Base-by-base conservation (phyloP, 306 rosid species). In the Malus orientalis region DNA sequence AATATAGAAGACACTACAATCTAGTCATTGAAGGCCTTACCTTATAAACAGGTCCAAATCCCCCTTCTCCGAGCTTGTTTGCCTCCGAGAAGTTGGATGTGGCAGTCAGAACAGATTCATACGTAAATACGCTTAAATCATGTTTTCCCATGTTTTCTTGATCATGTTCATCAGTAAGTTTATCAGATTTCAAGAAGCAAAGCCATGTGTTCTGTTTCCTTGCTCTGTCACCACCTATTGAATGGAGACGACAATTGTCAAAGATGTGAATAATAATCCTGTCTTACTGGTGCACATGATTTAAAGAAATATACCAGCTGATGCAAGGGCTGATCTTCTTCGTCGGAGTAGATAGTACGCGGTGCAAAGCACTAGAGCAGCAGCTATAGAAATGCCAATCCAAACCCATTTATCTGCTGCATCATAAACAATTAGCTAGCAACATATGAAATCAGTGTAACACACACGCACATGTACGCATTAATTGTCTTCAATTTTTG, bases 331-430 rank as follows among this genome's bases (percentile, higher is more conserved):
- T 70, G 72, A 70, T 51, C 7, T 82, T 53, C 1, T 69, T 18
- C 45, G 16, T 22, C 58, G 40, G 54, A 55, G 22, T 3, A 8
- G 23, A 10, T 30, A n/a, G 22, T 58, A 70, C 2, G 29, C 29
- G 29, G 29, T 27, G 29, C 29, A 27, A 27, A 27, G 29, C 29
- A 27, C 29, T 27, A 27, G 29, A 27, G 29, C 29, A 27, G 29
- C 29, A 27, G 29, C 29, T 27, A 27, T 27, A 27, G 29, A 27
- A 69, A 45, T 15, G 3, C 73, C 47, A 45, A 66, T 58, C 84
- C 86, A 76, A 40, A 42, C 27, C 79, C 82, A 74, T 65, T 74
- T 57, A 42, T 59, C 13, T 44, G 33, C 15, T 67, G 53, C 29
- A 38, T 11, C 33, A 59, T 12, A 59, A 55, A 19, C 60, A 55